These are phyloP conservation scores for Entophlyctis luteolus DNA, from an alignment of 192 early-diverging fungal genomes.

Conservation along the genomic window DNA sequence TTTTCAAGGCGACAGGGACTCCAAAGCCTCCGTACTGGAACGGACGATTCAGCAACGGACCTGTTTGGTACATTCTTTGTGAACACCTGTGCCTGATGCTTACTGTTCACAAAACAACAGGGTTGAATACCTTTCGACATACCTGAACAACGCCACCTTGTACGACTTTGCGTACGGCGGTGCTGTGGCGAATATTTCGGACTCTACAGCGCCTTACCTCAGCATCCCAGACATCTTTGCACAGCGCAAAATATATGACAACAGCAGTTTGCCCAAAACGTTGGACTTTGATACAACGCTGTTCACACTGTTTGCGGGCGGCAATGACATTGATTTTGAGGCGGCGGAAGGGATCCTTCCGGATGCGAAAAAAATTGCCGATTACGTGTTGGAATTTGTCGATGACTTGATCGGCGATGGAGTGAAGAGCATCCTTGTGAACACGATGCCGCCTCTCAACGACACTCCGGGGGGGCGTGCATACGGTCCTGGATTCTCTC, in stretches of 20 bases:
- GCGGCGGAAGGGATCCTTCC: too few relatives aligned
- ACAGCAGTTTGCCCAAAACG: not conserved
- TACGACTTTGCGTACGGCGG: constrained; percentile 6
- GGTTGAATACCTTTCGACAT: not conserved
- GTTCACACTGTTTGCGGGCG: constrained; percentile 3
- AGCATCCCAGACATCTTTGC: not conserved
- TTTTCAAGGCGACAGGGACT: constrained; percentile 3
- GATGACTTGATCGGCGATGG: too few relatives aligned
- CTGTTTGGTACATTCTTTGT: constrained; percentile 25
- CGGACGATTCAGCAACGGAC: constrained; percentile 51
- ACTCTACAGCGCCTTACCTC: not conserved
- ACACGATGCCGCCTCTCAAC: not conserved
- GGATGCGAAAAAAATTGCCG: too few relatives aligned
- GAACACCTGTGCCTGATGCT: not conserved
- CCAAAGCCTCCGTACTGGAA: constrained; percentile 29
- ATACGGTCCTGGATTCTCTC: not conserved
- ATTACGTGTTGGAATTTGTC: too few relatives aligned
- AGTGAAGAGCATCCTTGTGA: too few relatives aligned
- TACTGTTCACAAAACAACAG: not conserved
- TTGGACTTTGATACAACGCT: not conserved
- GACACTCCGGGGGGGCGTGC: not conserved
- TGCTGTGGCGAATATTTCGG: not conserved
- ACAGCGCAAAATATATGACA: not conserved
- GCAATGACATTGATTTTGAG: not conserved
- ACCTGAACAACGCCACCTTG: not conserved